Evolutionary conservation across 2,329 filamentous ascomycete genomes (phyloP).

Genomic region (Colletotrichum sp.): DNA sequence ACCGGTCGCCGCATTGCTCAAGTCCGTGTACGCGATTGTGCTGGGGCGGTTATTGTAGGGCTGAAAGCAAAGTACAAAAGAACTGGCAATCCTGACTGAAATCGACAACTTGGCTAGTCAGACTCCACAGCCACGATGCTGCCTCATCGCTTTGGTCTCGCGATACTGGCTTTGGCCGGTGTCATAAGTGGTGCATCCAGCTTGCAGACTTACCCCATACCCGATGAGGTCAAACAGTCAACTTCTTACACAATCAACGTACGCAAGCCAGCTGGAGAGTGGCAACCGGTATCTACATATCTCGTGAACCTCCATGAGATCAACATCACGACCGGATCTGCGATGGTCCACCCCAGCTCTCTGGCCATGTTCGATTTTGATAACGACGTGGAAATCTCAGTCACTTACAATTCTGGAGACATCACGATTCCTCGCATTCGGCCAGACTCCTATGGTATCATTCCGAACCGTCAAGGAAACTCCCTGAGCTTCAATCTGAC

Average conservation of each 20-base stretch:
- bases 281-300: not conserved
- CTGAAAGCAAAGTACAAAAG: not conserved
- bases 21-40: not conserved
- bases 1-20: not conserved
- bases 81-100: not conserved
- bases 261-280: not conserved
- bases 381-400: not conserved
- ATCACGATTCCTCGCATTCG: not conserved
- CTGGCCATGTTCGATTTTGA: not conserved
- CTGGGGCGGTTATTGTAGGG: accelerated
- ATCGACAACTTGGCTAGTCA: not conserved
- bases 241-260: not conserved
- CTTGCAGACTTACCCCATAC: not conserved
- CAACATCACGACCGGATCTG: not conserved
- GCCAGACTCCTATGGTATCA: not conserved
- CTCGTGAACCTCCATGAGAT: not conserved
- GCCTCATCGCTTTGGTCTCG: not conserved
- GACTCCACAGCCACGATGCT: not conserved
- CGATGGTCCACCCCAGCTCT: not conserved
- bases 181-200: not conserved
- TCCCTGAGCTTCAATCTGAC: not conserved
- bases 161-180: not conserved
- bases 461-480: not conserved
- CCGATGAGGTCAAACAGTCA: not conserved
- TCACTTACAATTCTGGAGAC: not conserved